Percentiles rank a stretch among this genome's conserved stretches.
Evolutionary conservation across 2,329 filamentous ascomycete genomes (phyloP).

Genomic region (Cladosporium sp.): DNA sequence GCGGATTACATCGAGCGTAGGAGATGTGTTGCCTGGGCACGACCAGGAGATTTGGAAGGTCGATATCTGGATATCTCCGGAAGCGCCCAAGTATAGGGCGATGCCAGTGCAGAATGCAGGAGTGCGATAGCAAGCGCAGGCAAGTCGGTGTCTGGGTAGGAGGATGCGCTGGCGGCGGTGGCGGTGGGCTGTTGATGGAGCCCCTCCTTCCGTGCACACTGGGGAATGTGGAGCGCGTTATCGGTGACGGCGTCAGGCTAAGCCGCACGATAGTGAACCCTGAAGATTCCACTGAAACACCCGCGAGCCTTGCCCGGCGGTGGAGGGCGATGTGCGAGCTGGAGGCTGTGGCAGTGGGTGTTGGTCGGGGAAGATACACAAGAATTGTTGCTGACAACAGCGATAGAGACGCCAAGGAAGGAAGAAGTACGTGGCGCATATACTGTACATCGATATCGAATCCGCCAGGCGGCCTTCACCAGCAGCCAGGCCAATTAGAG

Average conservation of each 20-base stretch:
- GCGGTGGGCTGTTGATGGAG: constrained; percentile 16
- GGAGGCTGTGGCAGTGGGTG: background rate
- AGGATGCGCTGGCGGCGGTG: constrained; percentile 14
- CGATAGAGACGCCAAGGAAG: background rate
- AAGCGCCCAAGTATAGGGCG: background rate
- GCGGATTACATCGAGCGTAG: constrained; percentile 9
- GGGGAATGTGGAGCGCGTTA: constrained; percentile 10
- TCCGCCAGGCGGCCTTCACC: background rate
- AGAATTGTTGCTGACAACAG: background rate
- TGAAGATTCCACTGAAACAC: background rate
- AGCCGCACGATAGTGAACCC: background rate
- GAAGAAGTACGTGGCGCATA: background rate
- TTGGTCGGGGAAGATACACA: background rate
- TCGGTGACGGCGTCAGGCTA: constrained; percentile 5
- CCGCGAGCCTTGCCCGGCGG: background rate
- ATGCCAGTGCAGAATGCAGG: background rate
- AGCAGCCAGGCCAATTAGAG: background rate
- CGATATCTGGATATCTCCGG: background rate
- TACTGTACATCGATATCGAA: background rate
- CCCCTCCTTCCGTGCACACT: constrained; percentile 7
- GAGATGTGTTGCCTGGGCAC: background rate
- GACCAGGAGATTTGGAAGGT: background rate
- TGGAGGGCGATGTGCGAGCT: background rate
- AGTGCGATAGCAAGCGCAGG: background rate
- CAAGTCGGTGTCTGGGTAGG: background rate